phyloP scores from a whole-genome alignment of 1,284 basidiomycete genomes.

The Trametes sp. region DNA sequence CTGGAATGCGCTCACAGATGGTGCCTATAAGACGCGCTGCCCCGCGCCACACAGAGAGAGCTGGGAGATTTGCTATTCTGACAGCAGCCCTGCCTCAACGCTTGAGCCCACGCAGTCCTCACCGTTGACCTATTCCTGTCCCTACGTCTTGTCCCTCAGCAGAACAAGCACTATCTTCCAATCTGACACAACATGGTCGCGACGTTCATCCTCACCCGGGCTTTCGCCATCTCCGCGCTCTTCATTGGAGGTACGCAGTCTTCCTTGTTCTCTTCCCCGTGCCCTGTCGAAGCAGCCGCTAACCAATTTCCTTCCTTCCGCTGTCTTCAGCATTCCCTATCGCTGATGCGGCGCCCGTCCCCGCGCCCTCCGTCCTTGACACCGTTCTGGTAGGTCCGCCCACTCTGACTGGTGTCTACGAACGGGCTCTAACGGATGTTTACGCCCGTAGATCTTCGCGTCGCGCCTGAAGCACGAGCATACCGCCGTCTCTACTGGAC shows the following conservation, averaged over 20 bases:
- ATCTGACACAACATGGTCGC: slow-evolving; percentile 1
- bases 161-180: background rate
- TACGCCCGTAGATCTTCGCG: background rate
- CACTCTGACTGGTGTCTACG: background rate
- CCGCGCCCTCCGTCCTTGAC: slow-evolving; percentile 43
- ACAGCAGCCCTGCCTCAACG: background rate
- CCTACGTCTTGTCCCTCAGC: background rate
- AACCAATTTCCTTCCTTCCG: background rate
- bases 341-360: slow-evolving; percentile 19
- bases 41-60: background rate
- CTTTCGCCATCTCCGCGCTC: slow-evolving; percentile 28
- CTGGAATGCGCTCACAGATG: background rate
- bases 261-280: background rate
- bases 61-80: background rate
- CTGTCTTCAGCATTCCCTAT: slow-evolving; percentile 10
- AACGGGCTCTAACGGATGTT: background rate
- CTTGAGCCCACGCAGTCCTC: background rate
- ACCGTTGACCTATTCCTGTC: background rate
- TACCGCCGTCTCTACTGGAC: background rate
- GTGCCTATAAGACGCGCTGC: background rate
- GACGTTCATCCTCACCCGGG: slow-evolving; percentile 22
- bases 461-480: background rate
- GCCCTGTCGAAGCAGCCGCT: too few species aligned
- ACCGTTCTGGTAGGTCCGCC: slow-evolving; percentile 6
- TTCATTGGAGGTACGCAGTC: slow-evolving; percentile 18